Evolutionary conservation across 2,329 filamentous ascomycete species (phyloP), one percentile per base, ranked within the genome.

Genomic region (Lasiodiplodia sp.): DNA sequence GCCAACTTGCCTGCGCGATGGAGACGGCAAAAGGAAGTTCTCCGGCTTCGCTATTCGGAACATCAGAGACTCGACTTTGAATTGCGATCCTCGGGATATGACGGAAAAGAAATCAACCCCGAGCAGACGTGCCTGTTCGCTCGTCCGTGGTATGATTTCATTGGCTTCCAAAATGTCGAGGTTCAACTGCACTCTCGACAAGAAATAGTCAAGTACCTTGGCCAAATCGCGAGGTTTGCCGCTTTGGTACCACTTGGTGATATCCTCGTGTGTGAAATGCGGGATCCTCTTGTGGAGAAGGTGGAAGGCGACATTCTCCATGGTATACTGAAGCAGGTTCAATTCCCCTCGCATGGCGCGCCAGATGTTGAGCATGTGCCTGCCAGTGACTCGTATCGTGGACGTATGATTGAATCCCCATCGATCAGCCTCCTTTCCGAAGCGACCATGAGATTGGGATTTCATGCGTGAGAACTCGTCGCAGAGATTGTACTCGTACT

Each of bases 61-160:
- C 96, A 99, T 98, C 74, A 97, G 90, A 1, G 95, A 97, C 80
- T 99, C 96, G 51, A 99, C 96, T 78, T 99, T 99, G 86, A 96
- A 98, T 77, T 99, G 96, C 0, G 94, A 98, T 18, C 96, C 96
- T 67, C 96, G 88, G 6, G 92, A 95, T 75, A 97, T 96, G 67
- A 99, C 96, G 0, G 94, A 97, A 78, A 95, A 97, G 82, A 99
- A 99, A 80, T 99, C 96, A 0, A 98, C 92, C 0, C 96, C 96
- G 3, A 99, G 86, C 12, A 99, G 84, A 12, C 96, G 90, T 10
- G 96, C 96, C 79, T 99, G 96, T 78, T 99, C 96, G 73, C 94
- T 97, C 0, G 94, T 98, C 66, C 95, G 87, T 1, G 94, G 84
- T 47, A 98, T 89, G 25, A 98, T 84, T 76, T 97, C 96, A 72